phyloP scores from a whole-genome alignment of 2,329 filamentous ascomycete genomes.

The Meredithiella fracta region DNA sequence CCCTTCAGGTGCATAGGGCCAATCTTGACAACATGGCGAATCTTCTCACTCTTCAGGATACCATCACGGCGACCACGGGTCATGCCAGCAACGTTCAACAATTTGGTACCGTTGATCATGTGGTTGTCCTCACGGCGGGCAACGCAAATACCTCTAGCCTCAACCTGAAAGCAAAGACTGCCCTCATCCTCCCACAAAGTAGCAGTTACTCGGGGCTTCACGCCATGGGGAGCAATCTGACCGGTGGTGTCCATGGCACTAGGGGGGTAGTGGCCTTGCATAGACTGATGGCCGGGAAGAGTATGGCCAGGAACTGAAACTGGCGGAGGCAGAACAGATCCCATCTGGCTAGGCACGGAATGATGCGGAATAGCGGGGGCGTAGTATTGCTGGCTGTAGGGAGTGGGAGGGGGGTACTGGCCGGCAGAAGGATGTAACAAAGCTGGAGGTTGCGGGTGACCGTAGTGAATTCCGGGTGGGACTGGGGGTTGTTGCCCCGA shows the following conservation, averaged over 20 bases:
- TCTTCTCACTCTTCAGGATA: constrained; percentile 94
- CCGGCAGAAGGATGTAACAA: constrained; percentile 56
- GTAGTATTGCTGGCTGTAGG: constrained; percentile 57
- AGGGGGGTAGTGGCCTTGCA: constrained; percentile 39
- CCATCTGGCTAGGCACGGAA: constrained; percentile 53
- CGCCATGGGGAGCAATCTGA: constrained; percentile 77
- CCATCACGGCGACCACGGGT: constrained; percentile 87
- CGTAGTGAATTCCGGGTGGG: constrained; percentile 45
- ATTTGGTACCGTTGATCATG: constrained; percentile 97
- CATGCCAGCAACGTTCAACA: constrained; percentile 96
- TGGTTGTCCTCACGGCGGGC: constrained; percentile 92
- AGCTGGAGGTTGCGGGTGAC: constrained; percentile 62
- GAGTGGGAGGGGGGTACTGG: constrained; percentile 46
- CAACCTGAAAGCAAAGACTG: constrained; percentile 92
- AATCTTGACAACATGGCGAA: constrained; percentile 94
- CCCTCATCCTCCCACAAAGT: constrained; percentile 98
- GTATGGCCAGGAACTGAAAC: constrained; percentile 14
- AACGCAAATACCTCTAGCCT: constrained; percentile 90
- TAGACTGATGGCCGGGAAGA: constrained; percentile 36
- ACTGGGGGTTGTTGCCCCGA: constrained; percentile 60
- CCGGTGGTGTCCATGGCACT: constrained; percentile 65
- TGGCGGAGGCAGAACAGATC: constrained; percentile 56
- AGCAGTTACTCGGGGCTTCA: constrained; percentile 91
- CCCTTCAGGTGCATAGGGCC: constrained; percentile 98
- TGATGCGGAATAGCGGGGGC: constrained; percentile 55